These are phyloP conservation scores for Cladosporium oxysporum DNA, from an alignment of 2,329 filamentous ascomycete species.

Conservation along the genomic window DNA sequence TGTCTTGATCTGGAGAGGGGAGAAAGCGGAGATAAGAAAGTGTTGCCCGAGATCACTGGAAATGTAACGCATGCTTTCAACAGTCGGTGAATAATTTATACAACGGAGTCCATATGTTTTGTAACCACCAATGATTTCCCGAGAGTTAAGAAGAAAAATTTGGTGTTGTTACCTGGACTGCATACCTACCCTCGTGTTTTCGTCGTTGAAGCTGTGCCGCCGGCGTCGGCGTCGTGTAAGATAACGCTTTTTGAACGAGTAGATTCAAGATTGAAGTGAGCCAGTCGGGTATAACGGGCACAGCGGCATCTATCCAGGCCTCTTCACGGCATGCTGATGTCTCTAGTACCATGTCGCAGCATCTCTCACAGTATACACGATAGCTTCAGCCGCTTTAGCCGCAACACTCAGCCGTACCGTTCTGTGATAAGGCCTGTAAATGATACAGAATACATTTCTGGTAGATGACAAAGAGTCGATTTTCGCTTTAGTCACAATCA, in stretches of 20 bases:
- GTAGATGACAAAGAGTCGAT: background rate
- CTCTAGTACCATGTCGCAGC: background rate
- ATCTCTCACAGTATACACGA: background rate
- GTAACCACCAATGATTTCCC: no score
- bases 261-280: background rate
- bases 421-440: background rate
- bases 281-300: background rate
- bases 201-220: background rate
- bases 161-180: background rate
- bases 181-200: background rate
- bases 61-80: background rate
- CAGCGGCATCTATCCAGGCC: background rate
- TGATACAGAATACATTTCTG: background rate
- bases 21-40: constrained; percentile 13
- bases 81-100: background rate
- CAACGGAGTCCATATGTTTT: background rate
- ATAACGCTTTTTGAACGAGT: background rate
- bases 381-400: background rate
- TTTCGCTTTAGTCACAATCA: background rate
- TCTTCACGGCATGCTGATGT: background rate
- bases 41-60: background rate
- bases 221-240: background rate
- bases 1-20: constrained; percentile 2
- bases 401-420: background rate
- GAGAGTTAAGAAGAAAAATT: background rate